Evolutionary conservation across 2,329 filamentous ascomycete genomes (phyloP), one percentile per base, ranked within the genome.

Genomic region (Ophiosphaerella korrae): DNA sequence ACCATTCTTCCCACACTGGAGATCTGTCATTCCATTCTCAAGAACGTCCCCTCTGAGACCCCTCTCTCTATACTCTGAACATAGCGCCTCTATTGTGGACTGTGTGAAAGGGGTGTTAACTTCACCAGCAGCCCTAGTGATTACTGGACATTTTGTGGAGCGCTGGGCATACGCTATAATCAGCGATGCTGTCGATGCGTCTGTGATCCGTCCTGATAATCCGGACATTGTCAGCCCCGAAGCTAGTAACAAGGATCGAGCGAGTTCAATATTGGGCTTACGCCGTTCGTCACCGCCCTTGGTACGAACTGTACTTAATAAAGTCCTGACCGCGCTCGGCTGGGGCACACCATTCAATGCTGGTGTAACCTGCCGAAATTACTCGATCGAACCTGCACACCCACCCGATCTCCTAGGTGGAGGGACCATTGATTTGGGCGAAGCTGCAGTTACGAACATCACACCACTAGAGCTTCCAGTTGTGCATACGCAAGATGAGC

Each of bases 1-100:
- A 16, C 67, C 67, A 16, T 44, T 70, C 7, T 51, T 71, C 11
- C 70, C 70, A 12, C 45, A 52, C 13, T 64, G 62, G 58, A 60
- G 37, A 31, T 52, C 66, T 1, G 65, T 71, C 32, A 55, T 67
- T 18, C 69, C 68, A 1, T 68, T 71, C 33, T 70, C 67, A n/a
- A 24, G 37, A 3, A 51, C 42, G 21, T 72, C 67, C 5, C 67
- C 69, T 13, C 53, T 70, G 11, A 34, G 47, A 16, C 64, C 59
- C 6, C 55, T 62, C n/a, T 68, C 59, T 9, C 21, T 52, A 29
- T 43, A 64, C 14, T 56, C 58, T 40, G 31, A 47, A 29, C 49
- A 56, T 12, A 61, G 57, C 24, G 52, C 52, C 14, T 62, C 66
- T 13, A 34, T 54, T 12, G 7, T 44, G 7, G 57, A 53, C 26